Evolutionary conservation across 2,329 filamentous ascomycete genomes (phyloP).

Genomic region (Scopulariopsis brevicaulis): DNA sequence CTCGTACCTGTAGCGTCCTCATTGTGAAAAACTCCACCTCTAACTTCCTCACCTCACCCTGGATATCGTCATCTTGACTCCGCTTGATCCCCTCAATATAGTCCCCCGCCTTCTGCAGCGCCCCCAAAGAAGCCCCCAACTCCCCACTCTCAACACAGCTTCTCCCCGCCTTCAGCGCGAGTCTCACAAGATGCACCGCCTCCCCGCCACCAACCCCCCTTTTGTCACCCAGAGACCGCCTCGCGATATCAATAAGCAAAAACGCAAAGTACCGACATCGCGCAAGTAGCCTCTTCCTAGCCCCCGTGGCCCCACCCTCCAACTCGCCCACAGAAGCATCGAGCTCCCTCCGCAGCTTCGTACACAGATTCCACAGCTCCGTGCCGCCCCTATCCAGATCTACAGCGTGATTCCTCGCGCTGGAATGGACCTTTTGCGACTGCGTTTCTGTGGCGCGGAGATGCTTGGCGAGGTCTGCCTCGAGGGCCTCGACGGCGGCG

Average conservation of each 20-base stretch:
- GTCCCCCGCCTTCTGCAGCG: conserved; percentile 52
- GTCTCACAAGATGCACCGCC: conserved; percentile 47
- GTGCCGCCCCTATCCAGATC: conserved; percentile 46
- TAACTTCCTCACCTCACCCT: conserved; percentile 14
- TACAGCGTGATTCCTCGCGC: conserved; percentile 6
- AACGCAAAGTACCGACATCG: conserved; percentile 48
- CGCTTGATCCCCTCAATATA: conserved; percentile 24
- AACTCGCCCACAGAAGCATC: conserved; percentile 9
- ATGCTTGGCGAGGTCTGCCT: conserved; percentile 16
- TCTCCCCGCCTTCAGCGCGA: conserved; percentile 55
- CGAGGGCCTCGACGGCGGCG: conserved; percentile 12
- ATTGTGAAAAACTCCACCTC: conserved; percentile 54
- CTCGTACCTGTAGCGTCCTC: conserved; percentile 50
- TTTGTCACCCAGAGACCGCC: conserved; percentile 14
- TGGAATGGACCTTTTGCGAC: neutral
- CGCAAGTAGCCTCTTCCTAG: conserved; percentile 20
- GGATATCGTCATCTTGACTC: neutral
- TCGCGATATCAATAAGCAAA: conserved; percentile 50
- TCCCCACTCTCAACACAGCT: conserved; percentile 34
- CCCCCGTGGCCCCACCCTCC: conserved; percentile 8
- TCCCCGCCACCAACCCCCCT: conserved; percentile 16
- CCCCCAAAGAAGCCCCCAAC: conserved; percentile 42
- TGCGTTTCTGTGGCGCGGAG: conserved; percentile 12
- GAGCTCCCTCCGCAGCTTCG: conserved; percentile 24
- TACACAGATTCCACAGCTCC: conserved; percentile 56